Base-by-base conservation (phyloP, 73 alveolate species). In the Paramecium bursaria region DNA sequence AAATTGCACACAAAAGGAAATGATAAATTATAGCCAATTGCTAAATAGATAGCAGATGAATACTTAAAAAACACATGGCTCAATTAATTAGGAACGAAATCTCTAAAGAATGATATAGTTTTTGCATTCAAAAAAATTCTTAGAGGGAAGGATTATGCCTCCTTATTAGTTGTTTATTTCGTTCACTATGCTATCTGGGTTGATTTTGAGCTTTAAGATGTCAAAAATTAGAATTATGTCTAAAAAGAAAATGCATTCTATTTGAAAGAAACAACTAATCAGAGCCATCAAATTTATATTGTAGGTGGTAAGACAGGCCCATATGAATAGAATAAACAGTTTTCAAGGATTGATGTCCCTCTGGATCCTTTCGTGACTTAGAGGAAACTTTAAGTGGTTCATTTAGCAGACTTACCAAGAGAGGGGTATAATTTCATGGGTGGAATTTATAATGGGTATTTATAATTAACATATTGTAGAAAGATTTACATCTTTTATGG, bases 381-480 rank as follows among this genome's bases (percentile, higher is more conserved):
- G 10, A 35, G 33, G 22, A 5, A 31, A 67, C 22, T 26, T 33
- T 1, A 4, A 19, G 1, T 67, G 0, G 82, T 39, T 33, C 33
- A 25, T 15, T 67, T 67, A 42, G 42, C 31, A 42, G 44, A 19
- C 44, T 67, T 67, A 42, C 53, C 55, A 11, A 0, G 17, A 35
- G 60, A 31, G 44, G 82, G 82, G 5, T 67, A 67, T 67, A 67
- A 67, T 67, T 67, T 67, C 44, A 67, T 67, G 61, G 82, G 82
- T 25, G 21, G 60, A 2, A 4, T 11, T 33, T 67, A 67, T 22
- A 35, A 67, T 2, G 35, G 21, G 82, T 67, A 67, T 21, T 39
- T 3, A 33, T 50, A 7, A 39, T 2, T 67, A 0, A 19, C 33
- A 39, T 39, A 6, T 67, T 67, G n/a, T 67, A 67, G 82, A 6